Evolutionary conservation across 441 rosid genomes (phyloP).

Genomic region (Erodium trifolium): DNA sequence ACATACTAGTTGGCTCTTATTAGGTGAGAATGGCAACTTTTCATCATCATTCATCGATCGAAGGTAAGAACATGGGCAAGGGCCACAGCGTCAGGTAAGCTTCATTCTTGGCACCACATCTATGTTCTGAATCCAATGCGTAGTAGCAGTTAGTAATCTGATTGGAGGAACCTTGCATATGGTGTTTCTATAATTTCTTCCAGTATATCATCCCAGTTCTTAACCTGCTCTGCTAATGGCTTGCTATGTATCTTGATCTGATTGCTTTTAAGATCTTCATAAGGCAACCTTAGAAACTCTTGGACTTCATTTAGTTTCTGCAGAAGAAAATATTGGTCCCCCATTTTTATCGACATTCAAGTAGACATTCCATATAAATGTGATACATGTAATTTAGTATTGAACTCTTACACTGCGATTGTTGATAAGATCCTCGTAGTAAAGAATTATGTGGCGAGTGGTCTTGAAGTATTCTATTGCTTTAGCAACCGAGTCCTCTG

Average conservation of each 20-base stretch:
- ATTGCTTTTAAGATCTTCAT: constrained; percentile 30
- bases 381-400: neutral
- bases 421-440: constrained; percentile 43
- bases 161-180: constrained; percentile 30
- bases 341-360: neutral
- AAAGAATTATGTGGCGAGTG: constrained; percentile 42
- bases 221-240: constrained; percentile 23
- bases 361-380: neutral
- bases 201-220: constrained; percentile 32
- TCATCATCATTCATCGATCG: neutral
- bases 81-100: constrained; percentile 2
- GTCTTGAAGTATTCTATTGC: constrained; percentile 36
- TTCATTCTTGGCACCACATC: neutral
- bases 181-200: constrained; percentile 29
- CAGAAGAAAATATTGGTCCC: constrained; percentile 3
- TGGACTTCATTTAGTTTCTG: constrained; percentile 39
- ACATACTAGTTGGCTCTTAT: neutral
- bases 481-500: constrained; percentile 28
- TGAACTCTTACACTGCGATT: constrained; percentile 31
- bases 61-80: neutral
- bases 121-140: neutral
- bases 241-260: constrained; percentile 43
- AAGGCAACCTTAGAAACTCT: constrained; percentile 31
- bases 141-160: constrained; percentile 20
- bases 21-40: neutral